These are phyloP conservation scores for Aspergillus japonicus DNA, from an alignment of 2,329 filamentous ascomycete genomes.

Conservation along the genomic window DNA sequence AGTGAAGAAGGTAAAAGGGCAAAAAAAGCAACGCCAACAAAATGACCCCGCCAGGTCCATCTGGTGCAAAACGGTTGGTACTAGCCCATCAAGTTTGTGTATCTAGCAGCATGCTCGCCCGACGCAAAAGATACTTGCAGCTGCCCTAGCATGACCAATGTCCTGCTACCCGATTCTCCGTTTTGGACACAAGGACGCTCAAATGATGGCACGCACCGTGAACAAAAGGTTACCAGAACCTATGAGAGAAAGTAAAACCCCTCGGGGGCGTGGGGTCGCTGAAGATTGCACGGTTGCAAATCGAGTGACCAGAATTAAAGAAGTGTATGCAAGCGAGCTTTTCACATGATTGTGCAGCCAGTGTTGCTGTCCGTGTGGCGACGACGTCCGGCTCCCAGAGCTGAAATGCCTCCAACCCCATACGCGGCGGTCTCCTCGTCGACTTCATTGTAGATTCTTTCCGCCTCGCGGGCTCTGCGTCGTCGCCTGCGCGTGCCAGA, in stretches of 20 bases:
- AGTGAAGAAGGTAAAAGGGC: neutral
- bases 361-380: constrained; percentile 64
- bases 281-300: neutral
- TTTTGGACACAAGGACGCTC: neutral
- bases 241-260: neutral
- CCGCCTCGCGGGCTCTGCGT: constrained; percentile 76
- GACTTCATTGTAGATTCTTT: constrained; percentile 76
- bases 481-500: constrained; percentile 67
- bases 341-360: constrained; percentile 63
- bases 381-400: constrained; percentile 50
- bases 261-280: neutral
- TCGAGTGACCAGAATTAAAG: neutral
- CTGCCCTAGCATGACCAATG: constrained; percentile 17
- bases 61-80: neutral
- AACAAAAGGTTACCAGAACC: constrained; percentile 17
- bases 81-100: constrained; percentile 12
- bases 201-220: neutral
- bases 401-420: constrained; percentile 32
- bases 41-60: neutral
- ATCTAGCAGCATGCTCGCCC: constrained; percentile 12
- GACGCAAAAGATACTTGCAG: constrained; percentile 2
- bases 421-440: constrained; percentile 61
- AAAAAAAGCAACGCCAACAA: neutral
- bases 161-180: neutral
- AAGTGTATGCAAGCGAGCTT: neutral